Evolutionary conservation across 78 protist species (phyloP), one percentile per base, ranked within the genome.

Genomic region (Abeoforma whisleri): DNA sequence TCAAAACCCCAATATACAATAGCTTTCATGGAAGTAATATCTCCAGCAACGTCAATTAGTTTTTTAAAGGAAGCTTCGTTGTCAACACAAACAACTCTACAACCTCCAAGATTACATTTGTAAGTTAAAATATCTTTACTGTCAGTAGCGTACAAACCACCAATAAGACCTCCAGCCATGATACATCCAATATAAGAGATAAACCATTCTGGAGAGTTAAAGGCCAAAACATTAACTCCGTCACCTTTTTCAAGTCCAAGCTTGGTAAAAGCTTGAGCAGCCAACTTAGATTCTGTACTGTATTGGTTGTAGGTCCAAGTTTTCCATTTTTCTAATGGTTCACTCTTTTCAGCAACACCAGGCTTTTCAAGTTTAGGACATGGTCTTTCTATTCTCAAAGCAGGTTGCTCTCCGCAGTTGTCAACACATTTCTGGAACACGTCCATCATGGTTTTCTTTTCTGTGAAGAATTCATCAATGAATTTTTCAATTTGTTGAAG

Each of bases 151-250:
- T 91, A 93, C 71, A 93, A 87, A 70, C 96, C 96, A 35, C 92
- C 86, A 35, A 90, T 90, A 38, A 93, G 5, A n/a, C 91, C 96
- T 33, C 90, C 91, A 1, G 93, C 92, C 39, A 40, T 70, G 28
- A 93, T 91, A 37, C 90, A 76, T 31, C 90, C 96, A 0, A 89
- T 68, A 40, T 75, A 82, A 23, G 93, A 74, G 70, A 90, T 84
- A 39, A 88, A 89, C 96, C 96, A 93, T 71, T 93, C 96, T 85
- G 91, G 91, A 48, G 90, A 85, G 80, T 91, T 91, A 90, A 91
- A 91, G 76, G 94, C 96, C 33, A 90, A 84, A 28, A 93, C 79
- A 79, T 87, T 87, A 2, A 90, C 89, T 23, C 90, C 75, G 33
- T 83, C n/a, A 82, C 22, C 62, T 25, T 25, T 36, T 2, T 74